phyloP scores from a whole-genome alignment of 371 early-diverging fungal species.

The Lichtheimia ornata region DNA sequence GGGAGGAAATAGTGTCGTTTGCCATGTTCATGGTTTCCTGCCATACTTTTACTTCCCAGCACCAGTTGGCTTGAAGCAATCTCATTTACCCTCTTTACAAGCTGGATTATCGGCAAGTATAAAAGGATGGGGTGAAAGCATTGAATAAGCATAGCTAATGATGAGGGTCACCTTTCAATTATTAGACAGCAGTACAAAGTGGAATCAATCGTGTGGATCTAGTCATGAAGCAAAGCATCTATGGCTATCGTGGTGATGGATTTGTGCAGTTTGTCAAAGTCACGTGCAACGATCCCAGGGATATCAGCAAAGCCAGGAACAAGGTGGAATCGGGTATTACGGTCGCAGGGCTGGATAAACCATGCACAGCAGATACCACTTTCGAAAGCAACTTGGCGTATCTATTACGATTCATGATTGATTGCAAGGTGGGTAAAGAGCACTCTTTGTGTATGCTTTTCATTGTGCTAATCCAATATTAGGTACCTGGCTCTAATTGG shows the following conservation, averaged over 20 bases:
- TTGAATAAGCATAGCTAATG: too few species aligned
- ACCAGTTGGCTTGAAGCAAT: constrained; percentile 73
- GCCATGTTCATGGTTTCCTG: constrained; percentile 91
- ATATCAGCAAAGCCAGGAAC: constrained; percentile 38
- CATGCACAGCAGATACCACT: constrained; percentile 54
- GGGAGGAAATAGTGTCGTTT: constrained; percentile 85
- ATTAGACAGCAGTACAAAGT: neutral
- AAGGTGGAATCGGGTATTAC: constrained; percentile 60
- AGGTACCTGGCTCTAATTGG: constrained; percentile 91
- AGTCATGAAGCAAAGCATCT: constrained; percentile 75
- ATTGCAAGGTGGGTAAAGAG: constrained; percentile 63
- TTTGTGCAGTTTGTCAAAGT: constrained; percentile 74
- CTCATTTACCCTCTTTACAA: constrained; percentile 59
- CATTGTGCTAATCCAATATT: neutral
- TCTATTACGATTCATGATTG: constrained; percentile 98
- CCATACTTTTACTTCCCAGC: constrained; percentile 97
- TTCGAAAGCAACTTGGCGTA: constrained; percentile 95
- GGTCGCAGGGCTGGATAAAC: constrained; percentile 43
- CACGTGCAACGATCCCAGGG: constrained; percentile 60
- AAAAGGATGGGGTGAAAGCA: neutral
- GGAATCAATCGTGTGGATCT: constrained; percentile 61
- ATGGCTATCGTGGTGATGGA: constrained; percentile 79
- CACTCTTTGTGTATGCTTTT: neutral
- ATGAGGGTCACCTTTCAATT: too few species aligned
- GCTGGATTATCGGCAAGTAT: constrained; percentile 60